Evolutionary conservation across 345 rosid genomes (phyloP).

Genomic region (Salix caprea): DNA sequence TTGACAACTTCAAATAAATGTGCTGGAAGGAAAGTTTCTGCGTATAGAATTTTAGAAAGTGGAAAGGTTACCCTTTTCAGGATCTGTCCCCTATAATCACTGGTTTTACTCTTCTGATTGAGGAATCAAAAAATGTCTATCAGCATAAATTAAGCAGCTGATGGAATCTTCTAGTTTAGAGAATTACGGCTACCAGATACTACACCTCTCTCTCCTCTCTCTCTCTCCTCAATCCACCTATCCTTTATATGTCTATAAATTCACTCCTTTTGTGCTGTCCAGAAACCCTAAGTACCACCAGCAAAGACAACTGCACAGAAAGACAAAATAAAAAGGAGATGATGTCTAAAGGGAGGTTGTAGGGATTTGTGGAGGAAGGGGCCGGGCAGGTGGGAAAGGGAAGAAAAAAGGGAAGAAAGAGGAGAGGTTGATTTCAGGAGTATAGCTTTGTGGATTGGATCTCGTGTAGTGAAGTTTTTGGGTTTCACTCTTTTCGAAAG

Average conservation of each 20-base stretch:
- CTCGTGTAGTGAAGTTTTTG: constrained; percentile 51
- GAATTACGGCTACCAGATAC: constrained; percentile 2
- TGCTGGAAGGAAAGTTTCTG: not conserved
- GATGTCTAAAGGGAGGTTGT: not conserved
- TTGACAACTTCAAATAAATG: not conserved
- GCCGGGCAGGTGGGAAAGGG: constrained; percentile 8
- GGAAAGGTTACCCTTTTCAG: constrained; percentile 19
- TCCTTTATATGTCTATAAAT: not conserved
- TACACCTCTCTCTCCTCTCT: not conserved
- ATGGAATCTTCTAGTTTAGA: not conserved
- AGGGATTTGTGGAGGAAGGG: not conserved
- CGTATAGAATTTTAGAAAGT: constrained; percentile 1
- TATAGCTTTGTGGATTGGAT: constrained; percentile 48
- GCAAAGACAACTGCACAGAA: not conserved
- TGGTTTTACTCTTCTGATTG: constrained; percentile 8
- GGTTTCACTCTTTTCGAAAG: constrained; percentile 49
- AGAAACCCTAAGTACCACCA: constrained; percentile 3
- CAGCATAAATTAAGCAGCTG: constrained; percentile 1
- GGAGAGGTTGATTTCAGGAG: constrained; percentile 1
- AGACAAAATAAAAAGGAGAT: not conserved
- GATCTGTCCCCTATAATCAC: constrained; percentile 13
- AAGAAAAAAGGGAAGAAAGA: not conserved
- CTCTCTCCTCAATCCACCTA: not conserved
- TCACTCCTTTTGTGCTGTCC: not conserved
- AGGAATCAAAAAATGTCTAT: not conserved